Evolutionary conservation across 202 grass and related monocot genomes (phyloP).

Genomic region (Bolboschoenoplectus hybrid): DNA sequence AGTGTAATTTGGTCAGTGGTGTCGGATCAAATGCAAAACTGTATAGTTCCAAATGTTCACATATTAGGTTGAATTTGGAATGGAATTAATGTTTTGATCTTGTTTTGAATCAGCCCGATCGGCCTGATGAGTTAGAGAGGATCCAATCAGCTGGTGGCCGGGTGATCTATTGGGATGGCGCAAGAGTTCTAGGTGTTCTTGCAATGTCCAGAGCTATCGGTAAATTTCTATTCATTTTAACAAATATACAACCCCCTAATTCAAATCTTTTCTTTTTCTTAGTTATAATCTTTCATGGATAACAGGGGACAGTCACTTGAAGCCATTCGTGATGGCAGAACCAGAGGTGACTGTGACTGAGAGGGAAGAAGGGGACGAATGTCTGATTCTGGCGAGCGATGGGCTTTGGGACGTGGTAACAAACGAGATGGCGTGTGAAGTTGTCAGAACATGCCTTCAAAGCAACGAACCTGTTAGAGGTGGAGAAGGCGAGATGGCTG

Average conservation of each 20-base stretch:
- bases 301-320: slow-evolving; percentile 78
- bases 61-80: slow-evolving; percentile 6
- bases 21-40: neutral
- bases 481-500: slow-evolving; percentile 41
- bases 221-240: slow-evolving; percentile 38
- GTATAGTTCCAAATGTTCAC: neutral
- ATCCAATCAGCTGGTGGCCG: slow-evolving; percentile 82
- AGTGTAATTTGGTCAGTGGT: neutral
- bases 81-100: slow-evolving; percentile 32
- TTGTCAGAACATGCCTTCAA: slow-evolving; percentile 72
- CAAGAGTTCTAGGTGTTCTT: slow-evolving; percentile 88
- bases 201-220: slow-evolving; percentile 99
- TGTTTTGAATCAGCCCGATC: slow-evolving; percentile 65
- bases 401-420: slow-evolving; percentile 94
- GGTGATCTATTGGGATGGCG: slow-evolving; percentile 94
- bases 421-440: slow-evolving; percentile 83
- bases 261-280: neutral
- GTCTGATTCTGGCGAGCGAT: slow-evolving; percentile 91
- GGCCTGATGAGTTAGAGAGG: slow-evolving; percentile 83
- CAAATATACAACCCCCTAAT: neutral
- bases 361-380: slow-evolving; percentile 73
- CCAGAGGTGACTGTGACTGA: slow-evolving; percentile 89
- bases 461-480: slow-evolving; percentile 49
- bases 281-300: neutral
- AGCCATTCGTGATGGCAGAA: slow-evolving; percentile 82